Evolutionary conservation across 169 alveolate species (phyloP).

Genomic region (Plasmodium adleri): DNA sequence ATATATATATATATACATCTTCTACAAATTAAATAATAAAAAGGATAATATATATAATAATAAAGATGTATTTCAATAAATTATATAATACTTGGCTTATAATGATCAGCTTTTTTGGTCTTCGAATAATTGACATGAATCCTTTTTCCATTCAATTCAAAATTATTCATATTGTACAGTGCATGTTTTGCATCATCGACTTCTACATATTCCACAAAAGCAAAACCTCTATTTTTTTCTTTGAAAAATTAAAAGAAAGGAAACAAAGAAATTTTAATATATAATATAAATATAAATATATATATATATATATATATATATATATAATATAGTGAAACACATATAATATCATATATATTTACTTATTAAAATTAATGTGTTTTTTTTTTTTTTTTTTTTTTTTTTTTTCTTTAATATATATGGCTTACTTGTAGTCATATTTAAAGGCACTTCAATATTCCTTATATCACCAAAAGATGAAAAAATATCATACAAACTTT

Average conservation of each 20-base stretch:
- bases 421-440: conserved; percentile 81
- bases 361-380: neutral
- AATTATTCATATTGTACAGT: conserved; percentile 83
- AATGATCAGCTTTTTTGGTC: conserved; percentile 59
- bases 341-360: neutral
- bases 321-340: too few relatives aligned
- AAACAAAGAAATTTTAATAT: neutral
- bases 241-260: neutral
- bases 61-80: neutral
- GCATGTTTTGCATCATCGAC: conserved; percentile 88
- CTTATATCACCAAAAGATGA: conserved; percentile 87
- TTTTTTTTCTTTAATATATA: neutral
- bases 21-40: conserved; percentile 5
- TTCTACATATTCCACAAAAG: conserved; percentile 85
- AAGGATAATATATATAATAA: neutral
- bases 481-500: conserved; percentile 85
- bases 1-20: neutral
- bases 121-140: conserved; percentile 83
- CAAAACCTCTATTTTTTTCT: conserved; percentile 85
- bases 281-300: neutral
- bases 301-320: too few relatives aligned
- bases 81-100: conserved; percentile 52
- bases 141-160: conserved; percentile 84
- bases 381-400: neutral
- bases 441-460: conserved; percentile 85